phyloP scores from a whole-genome alignment of 2,329 filamentous ascomycete species.

The Botryotinia convoluta region DNA sequence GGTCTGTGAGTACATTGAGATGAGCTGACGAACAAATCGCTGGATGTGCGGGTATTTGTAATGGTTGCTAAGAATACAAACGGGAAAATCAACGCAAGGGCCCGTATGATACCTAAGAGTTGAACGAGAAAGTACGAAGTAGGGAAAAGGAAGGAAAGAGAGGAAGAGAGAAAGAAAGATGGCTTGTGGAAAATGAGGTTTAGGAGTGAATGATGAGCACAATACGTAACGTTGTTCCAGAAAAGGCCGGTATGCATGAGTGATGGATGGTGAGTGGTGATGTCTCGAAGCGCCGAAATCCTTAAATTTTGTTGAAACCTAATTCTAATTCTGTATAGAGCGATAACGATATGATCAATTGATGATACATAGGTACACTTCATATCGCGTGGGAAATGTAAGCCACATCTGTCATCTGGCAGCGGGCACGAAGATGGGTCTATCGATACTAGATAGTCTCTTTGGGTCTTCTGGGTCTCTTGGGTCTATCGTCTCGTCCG shows the following conservation, averaged over 20 bases:
- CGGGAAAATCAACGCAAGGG: constrained; percentile 2
- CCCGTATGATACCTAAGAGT: constrained; percentile 5
- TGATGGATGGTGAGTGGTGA: neutral
- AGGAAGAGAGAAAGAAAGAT: too few relatives aligned
- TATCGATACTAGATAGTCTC: neutral
- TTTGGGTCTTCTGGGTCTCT: neutral
- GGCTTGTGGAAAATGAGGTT: neutral
- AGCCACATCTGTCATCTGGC: constrained; percentile 12
- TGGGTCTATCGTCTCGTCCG: neutral
- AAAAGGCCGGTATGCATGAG: neutral
- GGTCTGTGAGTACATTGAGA: constrained; percentile 7
- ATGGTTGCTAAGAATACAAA: constrained; percentile 10
- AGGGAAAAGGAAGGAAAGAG: neutral
- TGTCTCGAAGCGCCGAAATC: neutral
- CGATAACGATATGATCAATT: neutral
- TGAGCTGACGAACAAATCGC: constrained; percentile 11
- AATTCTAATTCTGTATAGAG: neutral
- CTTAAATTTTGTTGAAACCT: neutral
- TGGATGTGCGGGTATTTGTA: neutral
- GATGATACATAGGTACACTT: neutral
- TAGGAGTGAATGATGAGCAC: neutral
- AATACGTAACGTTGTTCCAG: neutral
- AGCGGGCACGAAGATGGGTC: neutral
- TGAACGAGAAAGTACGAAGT: neutral
- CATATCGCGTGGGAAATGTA: neutral